phyloP scores from a whole-genome alignment of 1,284 basidiomycete genomes.

The Takashimella tepidaria region DNA sequence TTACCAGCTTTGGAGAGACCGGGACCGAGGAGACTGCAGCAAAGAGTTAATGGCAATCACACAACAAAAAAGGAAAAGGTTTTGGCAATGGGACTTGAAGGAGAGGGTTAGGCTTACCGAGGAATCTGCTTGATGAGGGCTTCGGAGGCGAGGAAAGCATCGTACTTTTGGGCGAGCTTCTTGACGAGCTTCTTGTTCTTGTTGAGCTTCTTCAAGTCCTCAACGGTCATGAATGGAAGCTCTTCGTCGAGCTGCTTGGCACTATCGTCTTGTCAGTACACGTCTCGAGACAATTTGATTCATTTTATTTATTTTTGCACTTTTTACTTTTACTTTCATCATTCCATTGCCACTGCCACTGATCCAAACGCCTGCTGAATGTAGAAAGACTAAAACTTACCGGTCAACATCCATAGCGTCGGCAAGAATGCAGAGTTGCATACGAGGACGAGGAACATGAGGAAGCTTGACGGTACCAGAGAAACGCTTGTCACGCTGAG shows the following conservation, averaged over 20 bases:
- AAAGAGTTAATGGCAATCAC: too few relatives aligned
- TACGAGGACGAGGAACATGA: constrained; percentile 93
- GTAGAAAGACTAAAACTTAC: too few relatives aligned
- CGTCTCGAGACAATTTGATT: too few relatives aligned
- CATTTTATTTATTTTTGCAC: too few relatives aligned
- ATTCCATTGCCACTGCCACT: too few relatives aligned
- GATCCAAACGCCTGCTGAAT: too few relatives aligned
- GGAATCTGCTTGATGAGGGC: constrained; percentile 99
- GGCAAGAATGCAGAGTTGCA: constrained; percentile 99
- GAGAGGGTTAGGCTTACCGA: constrained; percentile 47
- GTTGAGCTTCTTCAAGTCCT: constrained; percentile 90
- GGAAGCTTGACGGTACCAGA: constrained; percentile 97
- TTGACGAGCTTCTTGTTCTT: constrained; percentile 99
- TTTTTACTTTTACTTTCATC: too few relatives aligned
- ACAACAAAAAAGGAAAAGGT: too few relatives aligned
- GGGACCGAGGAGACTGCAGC: constrained; percentile 83
- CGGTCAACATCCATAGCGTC: constrained; percentile 97
- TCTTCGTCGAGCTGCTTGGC: constrained; percentile 48
- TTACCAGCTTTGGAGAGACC: constrained; percentile 99
- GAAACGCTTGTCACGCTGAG: constrained; percentile 79
- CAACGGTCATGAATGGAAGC: constrained; percentile 82
- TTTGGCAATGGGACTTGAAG: too few relatives aligned
- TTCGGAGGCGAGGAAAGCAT: constrained; percentile 98
- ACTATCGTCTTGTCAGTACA: constrained; percentile 10
- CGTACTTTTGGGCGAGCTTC: constrained; percentile 99